Evolutionary conservation across 1,284 basidiomycete genomes (phyloP), one percentile per base, ranked within the genome.

Genomic region (Vanrija sp.): DNA sequence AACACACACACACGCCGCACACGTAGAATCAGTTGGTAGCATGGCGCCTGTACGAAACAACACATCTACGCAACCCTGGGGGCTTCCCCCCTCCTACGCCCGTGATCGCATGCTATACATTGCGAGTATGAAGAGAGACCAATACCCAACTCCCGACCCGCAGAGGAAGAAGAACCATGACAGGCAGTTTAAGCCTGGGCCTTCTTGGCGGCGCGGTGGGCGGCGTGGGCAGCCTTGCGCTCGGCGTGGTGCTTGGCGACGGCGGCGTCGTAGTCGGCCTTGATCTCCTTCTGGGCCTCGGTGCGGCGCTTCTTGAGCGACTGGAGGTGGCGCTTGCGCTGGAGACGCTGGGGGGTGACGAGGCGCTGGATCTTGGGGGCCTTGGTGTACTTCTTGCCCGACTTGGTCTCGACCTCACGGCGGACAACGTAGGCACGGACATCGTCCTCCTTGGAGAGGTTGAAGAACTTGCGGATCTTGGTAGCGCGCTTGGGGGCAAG

Each of bases 381-480:
- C 84, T 98, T 98, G 81, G 90, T 93, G 82, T 95, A 96, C 60
- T 92, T 89, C 55, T 97, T 98, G 65, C 89, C 91, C 83, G 95
- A 93, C 86, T 96, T 97, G 78, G 88, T 86, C 80, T 80, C 86
- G 54, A 98, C 91, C 81, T 96, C 92, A 68, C 92, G 82, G 71
- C 64, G 62, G 69, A 97, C 86, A 68, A 98, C 91, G 78, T 96
- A 98, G 81, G 96, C 92, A 80, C 91, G 86, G 60, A 98, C 94
- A 80, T 98, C 95, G 75, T 98, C 95, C 75, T 95, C 89, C 86
- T 98, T 98, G 80, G 84, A 83, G 76, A 98, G 82, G 84, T 96
- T 97, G 86, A 98, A 98, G 86, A 98, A 97, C 76, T 82, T 85
- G 78, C 94, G 85, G 81, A 98, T 98, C 84, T 93, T 92, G 61